Base-by-base conservation (phyloP, 2,329 filamentous ascomycete genomes). In the Colletotrichum noveboracense region DNA sequence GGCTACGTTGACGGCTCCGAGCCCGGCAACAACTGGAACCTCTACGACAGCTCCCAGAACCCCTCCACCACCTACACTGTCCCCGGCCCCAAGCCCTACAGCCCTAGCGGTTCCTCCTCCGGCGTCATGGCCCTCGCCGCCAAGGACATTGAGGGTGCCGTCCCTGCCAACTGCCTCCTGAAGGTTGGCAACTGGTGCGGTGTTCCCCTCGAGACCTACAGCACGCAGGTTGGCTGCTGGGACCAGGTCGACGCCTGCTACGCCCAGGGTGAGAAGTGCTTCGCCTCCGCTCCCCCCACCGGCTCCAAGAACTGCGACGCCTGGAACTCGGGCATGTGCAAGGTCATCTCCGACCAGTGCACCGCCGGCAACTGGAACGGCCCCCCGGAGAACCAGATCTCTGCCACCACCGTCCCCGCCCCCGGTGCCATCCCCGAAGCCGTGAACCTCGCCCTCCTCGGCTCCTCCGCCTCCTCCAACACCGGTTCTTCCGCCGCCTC, bases 151-250 rank as follows among this genome's bases (percentile, higher is more conserved):
- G 85, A 88, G 55, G 92, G 91, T 14, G 82, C 88, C 14, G 85
- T 91, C 68, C 93, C 93, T 0, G 70, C 80, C 2, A 84, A 87
- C 78, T 94, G 91, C 80, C 85, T 94, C 48, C 80, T 93, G 75
- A 91, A 91, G 80, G 94, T 94, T 81, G 93, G 86, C 74, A 95
- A 95, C 85, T 95, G 93, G 93, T 94, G 92, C 83, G 93, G 89
- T 67, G 86, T 88, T 75, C 89, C 94, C 80, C 87, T 95, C 2
- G 82, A 89, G 0, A 79, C 83, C 10, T 95, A 93, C 84, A 85
- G 84, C 6, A 85, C 86, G 60, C 87, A 92, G 80, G 80, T 80
- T 2, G 88, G 88, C 16, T 95, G 94, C 86, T 94, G 91, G 91
- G 87, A 86, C 72, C 85, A 88, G 4, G 87, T 87, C 13, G 82